Evolutionary conservation across 2,329 filamentous ascomycete genomes (phyloP), one percentile per base, ranked within the genome.

Genomic region (Aspergillus persii): DNA sequence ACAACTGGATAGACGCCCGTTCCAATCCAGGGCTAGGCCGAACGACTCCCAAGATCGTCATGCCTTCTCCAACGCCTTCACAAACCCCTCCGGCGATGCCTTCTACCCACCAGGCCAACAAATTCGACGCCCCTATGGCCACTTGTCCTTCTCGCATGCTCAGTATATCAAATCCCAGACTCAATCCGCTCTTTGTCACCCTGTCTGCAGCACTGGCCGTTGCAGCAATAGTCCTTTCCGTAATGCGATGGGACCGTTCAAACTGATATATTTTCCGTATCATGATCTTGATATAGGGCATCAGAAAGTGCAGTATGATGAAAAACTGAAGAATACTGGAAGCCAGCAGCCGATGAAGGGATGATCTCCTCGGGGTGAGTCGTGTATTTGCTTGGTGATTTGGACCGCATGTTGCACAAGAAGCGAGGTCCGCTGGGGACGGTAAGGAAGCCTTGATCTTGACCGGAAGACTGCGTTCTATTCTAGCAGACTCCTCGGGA

Each of bases 231-330:
- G 88, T 62, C 27, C 82, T 81, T 67, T 87, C 83, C 0, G 83
- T 86, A 60, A 92, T 79, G 62, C 84, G 84, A 73, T 91, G 84
- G 64, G 86, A 81, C 15, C 86, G 82, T 70, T 92, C 89, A 62
- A 88, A 87, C 52, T 81, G 65, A 62, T 86, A 87, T 15, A 83
- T 78, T 15, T 81, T 74, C 15, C 79, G 78, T 12, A 87, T 64
- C 11, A 89, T 71, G 4, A 82, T 66, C 62, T 84, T 80, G 33
- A 87, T 68, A 66, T 88, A 89, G 1, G 88, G 87, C 9, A 88
- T 71, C 15, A 89, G 61, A 51, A 89, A 80, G 55, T 87, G 84
- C 29, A 86, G 58, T 7, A 88, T 64, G 4, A 90, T 71, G 63
- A 90, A 86, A 1, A 86, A 56, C 36, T 84, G 80, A 50, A 89